phyloP scores from a whole-genome alignment of 805 yeast genomes.

The Saccharomycopsis capsularis region DNA sequence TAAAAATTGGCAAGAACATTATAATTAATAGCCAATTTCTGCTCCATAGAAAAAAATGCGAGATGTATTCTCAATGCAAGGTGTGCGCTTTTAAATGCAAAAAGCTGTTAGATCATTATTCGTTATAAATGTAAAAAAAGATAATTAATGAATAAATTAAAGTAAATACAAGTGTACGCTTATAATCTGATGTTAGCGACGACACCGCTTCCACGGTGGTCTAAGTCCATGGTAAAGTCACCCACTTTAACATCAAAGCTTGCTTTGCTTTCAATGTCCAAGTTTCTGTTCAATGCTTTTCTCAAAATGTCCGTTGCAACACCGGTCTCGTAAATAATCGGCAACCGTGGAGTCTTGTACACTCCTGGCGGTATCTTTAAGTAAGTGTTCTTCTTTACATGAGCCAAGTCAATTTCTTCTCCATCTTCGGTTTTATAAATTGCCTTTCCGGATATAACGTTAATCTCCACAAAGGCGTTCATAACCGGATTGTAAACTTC shows the following conservation, averaged over 20 bases:
- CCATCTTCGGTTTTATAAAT: conserved; percentile 36
- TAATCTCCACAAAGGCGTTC: conserved; percentile 39
- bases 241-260: conserved; percentile 36
- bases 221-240: conserved; percentile 34
- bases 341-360: conserved; percentile 42
- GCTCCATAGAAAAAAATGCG: too few relatives aligned
- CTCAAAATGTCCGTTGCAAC: conserved; percentile 43
- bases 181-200: conserved; percentile 35
- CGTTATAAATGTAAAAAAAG: too few relatives aligned
- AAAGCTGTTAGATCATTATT: too few relatives aligned
- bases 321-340: conserved; percentile 36
- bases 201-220: conserved; percentile 41
- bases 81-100: too few relatives aligned
- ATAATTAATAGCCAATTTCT: too few relatives aligned
- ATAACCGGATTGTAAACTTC: conserved; percentile 47
- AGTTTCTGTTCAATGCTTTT: conserved; percentile 44
- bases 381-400: conserved; percentile 28
- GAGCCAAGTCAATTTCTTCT: conserved; percentile 17
- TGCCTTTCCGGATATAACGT: conserved; percentile 42
- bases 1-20: too few relatives aligned
- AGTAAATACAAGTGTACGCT: too few relatives aligned
- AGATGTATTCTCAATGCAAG: too few relatives aligned
- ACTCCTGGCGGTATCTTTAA: conserved; percentile 46
- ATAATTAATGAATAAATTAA: too few relatives aligned
- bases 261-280: conserved; percentile 42